Evolutionary conservation across 2,329 filamentous ascomycete genomes (phyloP).

Genomic region (Colletotrichum siamense): DNA sequence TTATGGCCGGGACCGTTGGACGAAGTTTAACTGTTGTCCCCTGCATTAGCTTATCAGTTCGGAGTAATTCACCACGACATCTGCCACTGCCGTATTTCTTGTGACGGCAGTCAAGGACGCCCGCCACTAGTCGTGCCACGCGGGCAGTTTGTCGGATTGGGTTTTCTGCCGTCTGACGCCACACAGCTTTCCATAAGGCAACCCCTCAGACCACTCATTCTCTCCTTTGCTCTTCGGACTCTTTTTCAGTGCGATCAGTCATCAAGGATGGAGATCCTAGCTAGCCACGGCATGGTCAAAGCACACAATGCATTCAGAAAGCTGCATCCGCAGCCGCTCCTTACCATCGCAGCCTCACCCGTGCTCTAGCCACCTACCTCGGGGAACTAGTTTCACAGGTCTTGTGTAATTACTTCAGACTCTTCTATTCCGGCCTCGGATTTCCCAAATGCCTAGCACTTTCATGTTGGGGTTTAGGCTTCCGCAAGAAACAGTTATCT

Average conservation of each 20-base stretch:
- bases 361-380: neutral
- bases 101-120: neutral
- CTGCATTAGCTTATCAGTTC: neutral
- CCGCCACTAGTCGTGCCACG: neutral
- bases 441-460: neutral
- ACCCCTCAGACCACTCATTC: neutral
- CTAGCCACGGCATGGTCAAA: neutral
- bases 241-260: neutral
- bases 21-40: neutral
- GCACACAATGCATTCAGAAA: neutral
- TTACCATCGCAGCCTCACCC: neutral
- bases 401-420: neutral
- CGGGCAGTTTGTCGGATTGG: neutral
- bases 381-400: fast-evolving
- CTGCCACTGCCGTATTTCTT: neutral
- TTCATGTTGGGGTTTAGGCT: neutral
- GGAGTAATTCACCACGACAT: neutral
- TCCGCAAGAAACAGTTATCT: neutral
- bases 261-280: fast-evolving
- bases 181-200: neutral
- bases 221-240: fast-evolving
- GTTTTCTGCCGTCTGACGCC: neutral
- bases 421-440: fast-evolving
- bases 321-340: neutral
- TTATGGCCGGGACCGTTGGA: neutral